A percentile compares a stretch with the other conserved stretches of the same genome.
phyloP scores from a whole-genome alignment of 257 asterid species.

The Nicotiana benthamiana region DNA sequence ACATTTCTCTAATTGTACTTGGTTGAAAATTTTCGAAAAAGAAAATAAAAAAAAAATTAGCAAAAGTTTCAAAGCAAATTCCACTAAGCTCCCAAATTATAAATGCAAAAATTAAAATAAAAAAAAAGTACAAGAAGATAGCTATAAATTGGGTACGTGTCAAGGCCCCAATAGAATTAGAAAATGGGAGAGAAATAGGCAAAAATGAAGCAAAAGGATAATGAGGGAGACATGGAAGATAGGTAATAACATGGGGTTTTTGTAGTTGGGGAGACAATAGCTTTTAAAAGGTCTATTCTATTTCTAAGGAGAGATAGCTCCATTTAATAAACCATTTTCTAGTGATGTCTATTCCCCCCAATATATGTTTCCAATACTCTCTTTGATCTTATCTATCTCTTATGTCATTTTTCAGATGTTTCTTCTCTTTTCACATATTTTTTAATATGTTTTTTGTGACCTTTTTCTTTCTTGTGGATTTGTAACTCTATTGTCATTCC shows the following conservation, averaged over 20 bases:
- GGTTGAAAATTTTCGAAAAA: too few species aligned
- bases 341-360: conserved; percentile 23
- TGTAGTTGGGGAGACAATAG: conserved; percentile 40
- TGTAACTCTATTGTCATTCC: not conserved
- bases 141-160: not conserved
- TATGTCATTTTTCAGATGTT: not conserved
- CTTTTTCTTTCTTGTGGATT: not conserved
- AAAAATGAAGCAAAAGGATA: not conserved
- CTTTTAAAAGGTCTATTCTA: conserved; percentile 12
- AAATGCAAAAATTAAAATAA: not conserved
- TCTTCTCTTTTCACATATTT: not conserved
- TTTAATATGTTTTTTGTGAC: not conserved
- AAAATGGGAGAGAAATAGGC: not conserved
- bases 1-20: too few species aligned
- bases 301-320: not conserved
- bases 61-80: not conserved
- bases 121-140: not conserved
- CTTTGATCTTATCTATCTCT: conserved; percentile 10
- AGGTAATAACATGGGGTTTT: conserved; percentile 52
- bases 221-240: conserved; percentile 16
- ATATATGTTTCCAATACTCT: conserved; percentile 3
- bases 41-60: too few species aligned
- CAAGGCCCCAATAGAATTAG: not conserved
- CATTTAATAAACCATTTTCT: not conserved
- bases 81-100: not conserved